Evolutionary conservation across 192 early-diverging fungal genomes (phyloP), one percentile per base, ranked within the genome.

Genomic region (Pilobolus umbonatus): DNA sequence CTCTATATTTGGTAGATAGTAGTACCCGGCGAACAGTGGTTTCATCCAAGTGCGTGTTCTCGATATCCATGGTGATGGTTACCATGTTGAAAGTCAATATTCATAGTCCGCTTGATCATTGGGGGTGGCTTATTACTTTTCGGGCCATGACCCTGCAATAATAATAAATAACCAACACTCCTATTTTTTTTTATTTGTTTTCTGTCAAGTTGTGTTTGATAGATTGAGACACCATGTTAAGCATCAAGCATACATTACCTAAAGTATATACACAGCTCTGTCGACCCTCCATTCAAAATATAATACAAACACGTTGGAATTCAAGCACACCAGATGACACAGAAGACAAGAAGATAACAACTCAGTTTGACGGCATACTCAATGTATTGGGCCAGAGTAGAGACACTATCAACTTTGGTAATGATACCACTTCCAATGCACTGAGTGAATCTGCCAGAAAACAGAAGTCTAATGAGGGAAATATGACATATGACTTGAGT

Each of bases 351-450:
- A 31, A 29, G 50, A 28, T 28, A 8, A 42, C 40, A 22, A 9
- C 35, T 9, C 62, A 43, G 9, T 49, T 64, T 15, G 50, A 64
- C 15, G 54, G 62, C n/a, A 34, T 64, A n/a, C 30, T 64, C 5
- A 55, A 19, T 49, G 54, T 56, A 19, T 56, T 64, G 31, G 62
- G n/a, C 24, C 17, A 22, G 11, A 26, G 19, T 43, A 48, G 7
- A 9, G 11, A 5, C 14, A 7, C 4, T 2, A 32, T 21, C 15
- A 38, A 62, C 12, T 8, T n/a, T 30, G 14, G 28, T n/a, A 21
- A 35, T 17, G 62, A 64, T 11, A 22, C 28, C 19, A 48, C 40
- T 48, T 28, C 61, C 53, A 63, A 19, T 35, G 34, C 34, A 2
- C 25, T 55, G 11, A 34, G 28, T 24, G 54, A 56, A 36, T 57